Evolutionary conservation across 2,329 filamentous ascomycete genomes (phyloP), one percentile per base, ranked within the genome.

Genomic region (Fusarium pseudonygamai): DNA sequence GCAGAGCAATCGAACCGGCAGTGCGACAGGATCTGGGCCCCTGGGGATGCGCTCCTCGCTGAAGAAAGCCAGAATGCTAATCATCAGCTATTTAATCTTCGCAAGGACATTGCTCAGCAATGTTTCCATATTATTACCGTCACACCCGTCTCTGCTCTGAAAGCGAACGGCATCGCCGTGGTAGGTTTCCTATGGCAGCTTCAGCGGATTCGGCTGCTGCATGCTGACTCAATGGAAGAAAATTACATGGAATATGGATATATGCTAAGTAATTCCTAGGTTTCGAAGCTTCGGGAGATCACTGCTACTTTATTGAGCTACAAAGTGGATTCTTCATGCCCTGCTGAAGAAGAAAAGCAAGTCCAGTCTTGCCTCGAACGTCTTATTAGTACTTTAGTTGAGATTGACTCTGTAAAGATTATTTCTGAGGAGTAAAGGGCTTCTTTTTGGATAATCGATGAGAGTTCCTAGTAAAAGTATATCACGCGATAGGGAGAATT

Each of bases 371-470:
- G 15, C 16, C n/a, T 43, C 15, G 11, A 24, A 16, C n/a, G 4
- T 16, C 9, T 43, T 7, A 43, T 43, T 43, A 43, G n/a, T 11
- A 43, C 9, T 24, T 43, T 24, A 43, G n/a, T 24, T 24, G 40
- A 24, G 40, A 16, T 43, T 43, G 40, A 43, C 40, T 7, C n/a
- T 43, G n/a, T 24, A 7, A 43, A 43, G n/a, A 24, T 4, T 16
- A 24, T 24, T 43, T 11, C n/a, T 43, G n/a, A 43, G 8, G 40
- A 43, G 40, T 43, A 24, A 24, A 16, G 1, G 9, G n/a, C 6
- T 16, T 24, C 0, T 3, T 43, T 6, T 16, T 36, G 30, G 9
- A 30, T 40, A 42, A 2, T 11, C 4, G 4, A 24, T 1, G 16
- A 24, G 14, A 24, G 5, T 16, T 16, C n/a, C 9, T 7, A 7